These are phyloP conservation scores for Trichoderma brevicompactum DNA, from an alignment of 2,329 filamentous ascomycete genomes.

Conservation along the genomic window DNA sequence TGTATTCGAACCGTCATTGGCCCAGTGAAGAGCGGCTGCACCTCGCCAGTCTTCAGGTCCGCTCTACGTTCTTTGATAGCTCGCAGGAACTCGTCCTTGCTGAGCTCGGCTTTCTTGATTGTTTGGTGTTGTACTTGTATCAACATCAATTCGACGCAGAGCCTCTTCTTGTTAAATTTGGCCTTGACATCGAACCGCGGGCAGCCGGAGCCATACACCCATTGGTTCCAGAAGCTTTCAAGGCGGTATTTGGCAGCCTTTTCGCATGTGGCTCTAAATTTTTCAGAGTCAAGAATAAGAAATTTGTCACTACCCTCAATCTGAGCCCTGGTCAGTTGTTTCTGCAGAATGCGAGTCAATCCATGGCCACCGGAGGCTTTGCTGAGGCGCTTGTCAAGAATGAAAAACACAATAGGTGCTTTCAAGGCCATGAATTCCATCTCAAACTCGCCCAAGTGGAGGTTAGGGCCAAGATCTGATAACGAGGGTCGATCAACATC, in stretches of 20 bases:
- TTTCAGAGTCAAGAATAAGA: slow-evolving; percentile 72
- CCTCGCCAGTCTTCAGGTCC: slow-evolving; percentile 68
- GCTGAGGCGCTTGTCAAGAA: slow-evolving; percentile 85
- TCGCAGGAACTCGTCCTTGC: slow-evolving; percentile 77
- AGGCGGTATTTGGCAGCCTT: slow-evolving; percentile 85
- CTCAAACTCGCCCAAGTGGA: slow-evolving; percentile 83
- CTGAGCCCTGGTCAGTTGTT: slow-evolving; percentile 83
- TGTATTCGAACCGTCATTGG: slow-evolving; percentile 98
- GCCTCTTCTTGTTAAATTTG: slow-evolving; percentile 95
- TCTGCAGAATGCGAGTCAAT: slow-evolving; percentile 81
- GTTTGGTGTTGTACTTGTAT: slow-evolving; percentile 69
- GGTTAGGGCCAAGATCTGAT: slow-evolving; percentile 74
- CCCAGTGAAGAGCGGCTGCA: slow-evolving; percentile 85
- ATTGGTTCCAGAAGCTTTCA: slow-evolving; percentile 91
- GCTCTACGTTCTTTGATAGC: slow-evolving; percentile 80
- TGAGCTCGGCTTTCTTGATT: slow-evolving; percentile 54
- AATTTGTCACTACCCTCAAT: slow-evolving; percentile 65
- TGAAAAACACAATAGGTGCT: slow-evolving; percentile 87
- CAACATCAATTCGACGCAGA: slow-evolving; percentile 91
- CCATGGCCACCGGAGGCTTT: slow-evolving; percentile 84
- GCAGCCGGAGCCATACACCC: slow-evolving; percentile 86
- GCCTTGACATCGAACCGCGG: slow-evolving; percentile 86
- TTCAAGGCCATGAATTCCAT: slow-evolving; percentile 90
- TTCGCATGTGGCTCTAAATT: slow-evolving; percentile 84
- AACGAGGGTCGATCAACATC: slow-evolving; percentile 84